phyloP scores from a whole-genome alignment of 805 yeast genomes.

The Schizosaccharomyces cryophilus region DNA sequence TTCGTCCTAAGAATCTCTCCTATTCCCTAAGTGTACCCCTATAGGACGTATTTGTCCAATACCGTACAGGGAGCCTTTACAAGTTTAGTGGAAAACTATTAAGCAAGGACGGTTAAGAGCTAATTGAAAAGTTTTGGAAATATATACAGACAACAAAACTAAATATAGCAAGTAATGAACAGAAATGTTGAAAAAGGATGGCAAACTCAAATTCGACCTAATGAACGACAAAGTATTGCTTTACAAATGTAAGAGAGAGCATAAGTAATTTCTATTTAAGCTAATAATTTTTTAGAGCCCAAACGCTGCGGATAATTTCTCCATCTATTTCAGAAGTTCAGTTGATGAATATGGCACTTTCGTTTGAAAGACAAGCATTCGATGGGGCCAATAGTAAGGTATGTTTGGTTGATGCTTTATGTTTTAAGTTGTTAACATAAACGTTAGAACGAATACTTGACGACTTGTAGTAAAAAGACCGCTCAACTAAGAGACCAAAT shows the following conservation, averaged over 20 bases:
- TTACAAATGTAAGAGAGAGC: neutral
- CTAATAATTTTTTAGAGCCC: neutral
- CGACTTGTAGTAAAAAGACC: neutral
- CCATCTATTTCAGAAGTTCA: conserved; percentile 1
- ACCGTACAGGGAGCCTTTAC: too few relatives aligned
- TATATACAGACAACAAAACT: neutral
- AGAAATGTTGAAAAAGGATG: neutral
- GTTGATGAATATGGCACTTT: neutral
- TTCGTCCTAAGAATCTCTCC: too few relatives aligned
- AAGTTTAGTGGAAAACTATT: too few relatives aligned
- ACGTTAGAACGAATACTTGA: neutral
- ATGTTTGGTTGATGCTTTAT: too few relatives aligned
- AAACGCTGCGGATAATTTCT: neutral
- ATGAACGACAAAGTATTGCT: conserved; percentile 1
- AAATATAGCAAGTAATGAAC: neutral
- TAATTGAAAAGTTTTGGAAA: too few relatives aligned
- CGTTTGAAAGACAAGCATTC: neutral
- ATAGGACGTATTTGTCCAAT: too few relatives aligned
- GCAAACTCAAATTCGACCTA: neutral
- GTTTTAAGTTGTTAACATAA: neutral
- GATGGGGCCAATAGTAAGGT: neutral
- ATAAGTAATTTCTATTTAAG: neutral
- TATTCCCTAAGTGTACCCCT: too few relatives aligned
- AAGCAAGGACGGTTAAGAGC: too few relatives aligned
- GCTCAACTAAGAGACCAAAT: conserved; percentile 1